Percentiles rank a stretch among this genome's conserved stretches.
These are phyloP conservation scores for Rossbeevera mucosa DNA, from an alignment of 768 basidiomycete species.

Conservation along the genomic window DNA sequence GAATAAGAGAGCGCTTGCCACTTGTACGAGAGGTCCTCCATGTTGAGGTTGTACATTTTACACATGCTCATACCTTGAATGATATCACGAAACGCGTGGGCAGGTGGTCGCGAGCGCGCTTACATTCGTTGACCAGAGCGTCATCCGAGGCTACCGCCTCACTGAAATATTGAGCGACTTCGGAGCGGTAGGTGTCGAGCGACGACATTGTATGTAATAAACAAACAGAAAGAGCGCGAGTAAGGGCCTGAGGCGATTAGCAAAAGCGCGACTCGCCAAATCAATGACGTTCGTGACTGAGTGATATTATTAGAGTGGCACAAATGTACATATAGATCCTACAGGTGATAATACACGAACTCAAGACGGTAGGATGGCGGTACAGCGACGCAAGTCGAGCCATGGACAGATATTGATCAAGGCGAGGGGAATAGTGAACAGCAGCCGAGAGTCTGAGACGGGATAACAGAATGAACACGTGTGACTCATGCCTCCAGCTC, in stretches of 20 bases:
- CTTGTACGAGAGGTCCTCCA: constrained; percentile 58
- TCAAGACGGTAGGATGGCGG: constrained; percentile 21
- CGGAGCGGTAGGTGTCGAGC: constrained; percentile 11
- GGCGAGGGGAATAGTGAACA: constrained; percentile 19
- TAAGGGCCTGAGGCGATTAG: too few species aligned
- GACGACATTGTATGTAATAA: too few species aligned
- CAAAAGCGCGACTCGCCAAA: constrained; percentile 10
- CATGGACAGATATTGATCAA: constrained; percentile 23
- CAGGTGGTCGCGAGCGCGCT: constrained; percentile 10
- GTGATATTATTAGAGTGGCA: constrained; percentile 20
- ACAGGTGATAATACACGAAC: constrained; percentile 29
- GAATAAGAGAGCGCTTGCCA: constrained; percentile 53
- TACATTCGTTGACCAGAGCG: constrained; percentile 51
- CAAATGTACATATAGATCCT: constrained; percentile 20
- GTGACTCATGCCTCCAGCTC: constrained; percentile 15
- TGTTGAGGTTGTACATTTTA: constrained; percentile 50
- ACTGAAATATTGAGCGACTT: constrained; percentile 26
- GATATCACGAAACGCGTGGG: constrained; percentile 11
- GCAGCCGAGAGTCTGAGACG: constrained; percentile 5
- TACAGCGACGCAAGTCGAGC: constrained; percentile 16
- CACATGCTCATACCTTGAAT: constrained; percentile 59
- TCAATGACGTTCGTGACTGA: background rate
- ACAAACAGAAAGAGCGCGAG: too few species aligned
- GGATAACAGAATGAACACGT: constrained; percentile 1
- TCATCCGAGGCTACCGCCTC: constrained; percentile 36